Evolutionary conservation across 371 early-diverging fungal genomes (phyloP), one percentile per base, ranked within the genome.

Genomic region (Zancudomyces culisetae): DNA sequence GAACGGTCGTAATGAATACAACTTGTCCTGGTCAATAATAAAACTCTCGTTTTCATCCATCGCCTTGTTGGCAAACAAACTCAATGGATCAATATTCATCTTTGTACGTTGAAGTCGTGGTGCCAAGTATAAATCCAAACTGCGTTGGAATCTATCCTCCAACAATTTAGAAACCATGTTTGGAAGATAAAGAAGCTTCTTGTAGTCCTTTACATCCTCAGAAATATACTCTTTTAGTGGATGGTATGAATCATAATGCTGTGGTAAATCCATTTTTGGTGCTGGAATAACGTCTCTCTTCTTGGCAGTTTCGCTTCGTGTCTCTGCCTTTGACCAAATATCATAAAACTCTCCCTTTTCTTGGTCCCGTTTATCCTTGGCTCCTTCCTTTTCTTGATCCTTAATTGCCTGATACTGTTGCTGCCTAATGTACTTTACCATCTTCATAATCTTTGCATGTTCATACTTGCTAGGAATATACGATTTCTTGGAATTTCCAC

Each of bases 391-490:
- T n/a, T n/a, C n/a, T n/a, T n/a, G n/a, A n/a, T n/a, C n/a, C n/a
- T n/a, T n/a, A n/a, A n/a, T n/a, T n/a, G n/a, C n/a, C n/a, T n/a
- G n/a, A n/a, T n/a, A n/a, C n/a, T n/a, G n/a, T n/a, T n/a, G n/a
- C n/a, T n/a, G n/a, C 19, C 42, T 49, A 61, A 97, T 95, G 43
- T 88, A 90, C 27, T 87, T 83, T 8, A 90, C 96, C 59, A 97
- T 83, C 74, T 90, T 85, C 90, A 90, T 88, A 47, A 96, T 79
- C 63, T 74, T 79, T 64, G 79, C 80, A 39, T 81, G 85, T 72
- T 97, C 98, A 74, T 79, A 79, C 64, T 90, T 91, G 42, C 92
- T 91, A 13, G 95, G 96, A 51, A 91, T 63, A 56, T 94, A 97
- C 43, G 94, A 74, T 15, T 90, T 74, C 75, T 97, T 97, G n/a